phyloP scores from a whole-genome alignment of 129 eudicot genomes.

The Oenanthe sinensis region DNA sequence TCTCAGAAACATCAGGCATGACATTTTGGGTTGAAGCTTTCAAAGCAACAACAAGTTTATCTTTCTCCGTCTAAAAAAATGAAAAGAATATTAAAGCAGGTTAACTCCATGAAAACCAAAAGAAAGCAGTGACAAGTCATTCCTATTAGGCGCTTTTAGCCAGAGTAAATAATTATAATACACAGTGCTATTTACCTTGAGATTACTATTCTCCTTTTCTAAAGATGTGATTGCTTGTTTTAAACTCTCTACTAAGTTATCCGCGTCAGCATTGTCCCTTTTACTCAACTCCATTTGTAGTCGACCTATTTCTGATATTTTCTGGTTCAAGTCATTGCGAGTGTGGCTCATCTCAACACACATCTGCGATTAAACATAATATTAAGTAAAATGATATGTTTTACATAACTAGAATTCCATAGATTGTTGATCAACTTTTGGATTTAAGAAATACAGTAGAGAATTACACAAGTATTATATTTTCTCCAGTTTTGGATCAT shows the following conservation, averaged over 20 bases:
- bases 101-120: conserved; percentile 8
- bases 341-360: conserved; percentile 47
- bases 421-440: not conserved
- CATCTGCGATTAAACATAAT: conserved; percentile 36
- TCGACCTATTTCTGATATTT: conserved; percentile 48
- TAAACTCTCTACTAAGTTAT: conserved; percentile 40
- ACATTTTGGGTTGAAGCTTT: conserved; percentile 32
- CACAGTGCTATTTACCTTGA: conserved; percentile 42
- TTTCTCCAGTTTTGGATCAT: not conserved
- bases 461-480: not conserved
- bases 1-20: not conserved
- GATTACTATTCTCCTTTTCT: conserved; percentile 55
- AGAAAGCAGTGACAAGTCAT: not conserved
- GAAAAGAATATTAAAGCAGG: conserved; percentile 14
- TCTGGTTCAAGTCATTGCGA: conserved; percentile 54
- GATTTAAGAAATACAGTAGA: not conserved
- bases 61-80: conserved; percentile 57
- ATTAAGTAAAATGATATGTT: not conserved
- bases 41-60: conserved; percentile 46
- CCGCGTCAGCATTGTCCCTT: conserved; percentile 39
- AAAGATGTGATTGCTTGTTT: conserved; percentile 43
- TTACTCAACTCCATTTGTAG: conserved; percentile 57
- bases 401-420: not conserved
- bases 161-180: not conserved
- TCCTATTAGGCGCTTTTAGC: conserved; percentile 6